Evolutionary conservation across 345 rosid species (phyloP).

Genomic region (Camelina sativa): DNA sequence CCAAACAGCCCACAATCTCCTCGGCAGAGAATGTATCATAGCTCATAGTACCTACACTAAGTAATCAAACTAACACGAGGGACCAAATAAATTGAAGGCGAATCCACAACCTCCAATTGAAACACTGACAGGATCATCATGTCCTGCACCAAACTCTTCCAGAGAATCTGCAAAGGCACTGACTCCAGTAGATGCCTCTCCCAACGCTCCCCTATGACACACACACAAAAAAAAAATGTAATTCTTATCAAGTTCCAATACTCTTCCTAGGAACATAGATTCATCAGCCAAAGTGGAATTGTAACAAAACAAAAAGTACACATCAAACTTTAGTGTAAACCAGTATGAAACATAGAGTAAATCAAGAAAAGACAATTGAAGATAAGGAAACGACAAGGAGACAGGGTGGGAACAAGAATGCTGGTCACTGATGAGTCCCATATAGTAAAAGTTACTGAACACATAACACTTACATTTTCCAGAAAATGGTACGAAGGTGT

Average conservation of each 20-base stretch:
- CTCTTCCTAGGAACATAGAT: too few relatives aligned
- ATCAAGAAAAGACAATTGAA: too few relatives aligned
- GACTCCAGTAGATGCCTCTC: slow-evolving; percentile 72
- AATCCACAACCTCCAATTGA: slow-evolving; percentile 77
- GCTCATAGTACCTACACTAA: slow-evolving; percentile 6
- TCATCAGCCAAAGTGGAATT: too few relatives aligned
- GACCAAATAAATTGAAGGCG: slow-evolving; percentile 3
- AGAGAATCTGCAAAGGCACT: slow-evolving; percentile 68
- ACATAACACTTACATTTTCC: too few relatives aligned
- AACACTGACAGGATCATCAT: slow-evolving; percentile 81
- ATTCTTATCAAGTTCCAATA: neutral
- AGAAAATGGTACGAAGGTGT: neutral
- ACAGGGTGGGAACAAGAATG: too few relatives aligned
- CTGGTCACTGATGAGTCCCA: too few relatives aligned
- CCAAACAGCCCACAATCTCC: neutral
- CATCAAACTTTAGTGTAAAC: too few relatives aligned
- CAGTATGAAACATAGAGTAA: too few relatives aligned
- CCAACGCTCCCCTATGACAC: slow-evolving; percentile 67
- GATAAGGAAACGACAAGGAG: too few relatives aligned
- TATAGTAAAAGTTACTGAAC: too few relatives aligned
- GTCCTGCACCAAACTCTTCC: slow-evolving; percentile 89
- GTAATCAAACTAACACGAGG: neutral
- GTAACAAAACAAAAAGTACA: neutral
- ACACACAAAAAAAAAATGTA: neutral
- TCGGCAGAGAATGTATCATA: neutral